Conservation (phyloP, 805 yeast species). For the Barnettozyma siamensis region DNA sequence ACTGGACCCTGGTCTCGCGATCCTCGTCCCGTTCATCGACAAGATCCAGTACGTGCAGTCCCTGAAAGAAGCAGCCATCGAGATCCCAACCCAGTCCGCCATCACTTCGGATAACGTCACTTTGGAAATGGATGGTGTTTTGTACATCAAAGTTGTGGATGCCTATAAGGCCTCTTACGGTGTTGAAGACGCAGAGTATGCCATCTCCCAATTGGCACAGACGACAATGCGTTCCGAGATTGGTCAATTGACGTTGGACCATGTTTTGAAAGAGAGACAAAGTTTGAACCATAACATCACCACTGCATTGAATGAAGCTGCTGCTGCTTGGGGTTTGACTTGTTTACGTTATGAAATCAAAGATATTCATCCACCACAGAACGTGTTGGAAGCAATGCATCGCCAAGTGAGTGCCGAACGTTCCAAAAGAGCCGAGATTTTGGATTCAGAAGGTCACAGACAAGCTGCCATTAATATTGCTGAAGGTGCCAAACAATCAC, state of each 20-base stretch:
- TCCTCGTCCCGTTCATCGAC: slow-evolving; percentile 68
- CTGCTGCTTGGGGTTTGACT: slow-evolving; percentile 78
- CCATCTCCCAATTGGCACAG: slow-evolving; percentile 80
- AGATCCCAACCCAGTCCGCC: slow-evolving; percentile 78
- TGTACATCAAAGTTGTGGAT: slow-evolving; percentile 71
- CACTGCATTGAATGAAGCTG: slow-evolving; percentile 76
- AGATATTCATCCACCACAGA: slow-evolving; percentile 82
- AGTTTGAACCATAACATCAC: slow-evolving; percentile 68
- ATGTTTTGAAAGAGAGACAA: slow-evolving; percentile 73
- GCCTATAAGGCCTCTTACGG: slow-evolving; percentile 85
- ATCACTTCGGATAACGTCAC: slow-evolving; percentile 84
- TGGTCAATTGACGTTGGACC: slow-evolving; percentile 75
- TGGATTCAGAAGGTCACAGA: slow-evolving; percentile 80
- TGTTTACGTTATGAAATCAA: slow-evolving; percentile 83
- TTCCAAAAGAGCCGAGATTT: slow-evolving; percentile 79
- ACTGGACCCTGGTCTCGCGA: slow-evolving; percentile 71
- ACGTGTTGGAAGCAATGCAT: slow-evolving; percentile 87
- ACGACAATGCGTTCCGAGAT: slow-evolving; percentile 89
- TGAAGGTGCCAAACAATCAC: slow-evolving; percentile 71
- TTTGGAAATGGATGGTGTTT: slow-evolving; percentile 77
- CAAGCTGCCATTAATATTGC: slow-evolving; percentile 77
- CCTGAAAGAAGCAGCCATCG: slow-evolving; percentile 78
- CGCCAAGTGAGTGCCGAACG: slow-evolving; percentile 85
- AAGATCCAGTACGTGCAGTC: slow-evolving; percentile 77
- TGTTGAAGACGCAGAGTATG: slow-evolving; percentile 83